Conservation (phyloP, 2,329 filamentous ascomycete species). For the Metarhizium anisopliae region DNA sequence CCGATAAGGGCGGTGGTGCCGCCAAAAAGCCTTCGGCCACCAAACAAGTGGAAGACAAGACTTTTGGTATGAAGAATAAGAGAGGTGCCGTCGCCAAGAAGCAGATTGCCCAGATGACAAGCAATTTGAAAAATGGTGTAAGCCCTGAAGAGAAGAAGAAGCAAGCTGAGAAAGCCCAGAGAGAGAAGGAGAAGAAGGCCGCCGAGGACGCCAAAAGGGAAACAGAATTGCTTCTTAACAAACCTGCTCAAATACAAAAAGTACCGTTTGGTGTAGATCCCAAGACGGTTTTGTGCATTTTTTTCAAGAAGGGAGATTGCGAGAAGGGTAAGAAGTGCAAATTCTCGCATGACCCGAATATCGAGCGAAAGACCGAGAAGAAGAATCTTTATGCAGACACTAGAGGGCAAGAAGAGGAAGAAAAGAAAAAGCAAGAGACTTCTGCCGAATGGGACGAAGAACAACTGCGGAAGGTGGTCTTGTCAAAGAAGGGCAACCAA, state of each 20-base stretch:
- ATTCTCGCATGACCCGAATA: slow-evolving; percentile 82
- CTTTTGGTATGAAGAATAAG: slow-evolving; percentile 99
- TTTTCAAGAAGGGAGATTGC: slow-evolving; percentile 94
- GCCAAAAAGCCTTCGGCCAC: slow-evolving; percentile 46
- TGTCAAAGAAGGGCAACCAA: slow-evolving; percentile 97
- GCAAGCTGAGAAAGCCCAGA: slow-evolving; percentile 53
- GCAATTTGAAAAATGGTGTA: slow-evolving; percentile 64
- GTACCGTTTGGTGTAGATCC: slow-evolving; percentile 96
- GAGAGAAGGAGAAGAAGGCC: slow-evolving; percentile 84
- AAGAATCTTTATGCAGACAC: slow-evolving; percentile 83
- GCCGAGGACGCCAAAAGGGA: slow-evolving; percentile 79
- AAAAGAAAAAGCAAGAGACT: slow-evolving; percentile 80
- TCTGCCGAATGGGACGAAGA: slow-evolving; percentile 98
- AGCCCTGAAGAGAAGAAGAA: slow-evolving; percentile 83
- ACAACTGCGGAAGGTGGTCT: slow-evolving; percentile 79
- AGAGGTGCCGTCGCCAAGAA: slow-evolving; percentile 88
- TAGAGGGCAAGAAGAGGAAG: slow-evolving; percentile 58
- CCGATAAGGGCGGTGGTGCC: slow-evolving; percentile 38
- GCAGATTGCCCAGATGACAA: slow-evolving; percentile 75
- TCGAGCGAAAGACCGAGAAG: slow-evolving; percentile 91
- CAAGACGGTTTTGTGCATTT: slow-evolving; percentile 93
- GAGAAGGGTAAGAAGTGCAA: slow-evolving; percentile 98
- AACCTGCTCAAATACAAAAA: slow-evolving; percentile 92
- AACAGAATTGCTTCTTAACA: slow-evolving; percentile 72
- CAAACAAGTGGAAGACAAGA: slow-evolving; percentile 82